Evolutionary conservation across 176 grass and related monocot genomes (phyloP), one percentile per base, ranked within the genome.

Genomic region (Guadua angustifolia): DNA sequence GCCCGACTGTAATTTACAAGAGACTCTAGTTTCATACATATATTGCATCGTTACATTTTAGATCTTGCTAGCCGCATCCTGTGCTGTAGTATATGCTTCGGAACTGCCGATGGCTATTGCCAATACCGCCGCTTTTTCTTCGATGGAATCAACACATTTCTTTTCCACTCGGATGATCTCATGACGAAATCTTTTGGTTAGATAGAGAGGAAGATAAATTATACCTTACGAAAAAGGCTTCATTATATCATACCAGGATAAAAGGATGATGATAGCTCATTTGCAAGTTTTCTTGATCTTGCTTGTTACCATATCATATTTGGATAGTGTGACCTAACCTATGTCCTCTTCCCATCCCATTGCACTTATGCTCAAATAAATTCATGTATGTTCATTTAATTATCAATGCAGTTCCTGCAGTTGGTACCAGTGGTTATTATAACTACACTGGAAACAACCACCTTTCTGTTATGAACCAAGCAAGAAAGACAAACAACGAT

Each of bases 381-480:
- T 16, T 25, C 12, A 68, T 53, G 22, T 21, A 43, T 25, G 29
- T 78, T 40, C 64, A 38, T 86, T 42, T 49, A 22, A n/a, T 50
- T 49, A 5, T 75, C 26, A 53, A 72, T 82, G 86, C 57, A 79
- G 86, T 75, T 46, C 83, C 79, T 15, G 42, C 73, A 40, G 78
- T 71, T 38, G 78, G 72, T 19, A 81, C 55, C 65, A 46, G 74
- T 68, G 86, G 78, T 83, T 85, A 85, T 79, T 71, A 58, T 60
- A 85, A 79, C 47, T 78, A 83, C 43, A 56, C 21, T 69, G 90
- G 60, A 56, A 88, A 88, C 10, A 72, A 46, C 79, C n/a, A 86
- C 14, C 36, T 82, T 21, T 26, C 68, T 69, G 64, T 44, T 69
- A 66, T 92, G 74, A 86, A 82, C 78, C 82, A 88, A 78, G 59